Percentiles rank a stretch among this genome's conserved stretches.
phyloP scores from a whole-genome alignment of 148 eudicot genomes.

The Drosera capensis region DNA sequence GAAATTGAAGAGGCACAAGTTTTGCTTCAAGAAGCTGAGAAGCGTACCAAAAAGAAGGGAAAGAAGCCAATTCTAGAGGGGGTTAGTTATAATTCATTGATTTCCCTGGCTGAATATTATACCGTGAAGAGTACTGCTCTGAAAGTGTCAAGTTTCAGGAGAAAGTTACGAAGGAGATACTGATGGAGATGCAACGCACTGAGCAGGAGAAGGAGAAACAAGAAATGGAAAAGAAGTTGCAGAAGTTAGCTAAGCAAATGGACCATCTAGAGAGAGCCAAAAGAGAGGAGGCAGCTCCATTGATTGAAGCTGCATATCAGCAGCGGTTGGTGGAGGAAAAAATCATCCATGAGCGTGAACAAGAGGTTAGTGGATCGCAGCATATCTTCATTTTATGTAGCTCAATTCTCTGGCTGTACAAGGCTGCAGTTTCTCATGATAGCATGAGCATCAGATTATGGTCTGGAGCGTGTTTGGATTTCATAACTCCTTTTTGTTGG shows the following conservation, averaged over 20 bases:
- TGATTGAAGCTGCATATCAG: constrained; percentile 73
- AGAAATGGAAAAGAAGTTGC: constrained; percentile 77
- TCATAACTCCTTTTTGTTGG: not conserved
- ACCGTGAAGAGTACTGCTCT: not conserved
- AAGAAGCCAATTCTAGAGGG: constrained; percentile 63
- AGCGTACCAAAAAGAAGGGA: constrained; percentile 40
- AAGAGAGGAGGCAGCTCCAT: constrained; percentile 85
- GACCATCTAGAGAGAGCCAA: constrained; percentile 88
- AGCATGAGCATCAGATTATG: not conserved
- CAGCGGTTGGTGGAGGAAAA: constrained; percentile 51
- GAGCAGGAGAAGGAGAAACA: constrained; percentile 73
- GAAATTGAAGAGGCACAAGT: constrained; percentile 63
- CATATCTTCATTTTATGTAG: not conserved
- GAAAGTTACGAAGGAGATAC: constrained; percentile 47
- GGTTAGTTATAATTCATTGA: constrained; percentile 24
- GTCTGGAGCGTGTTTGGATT: not conserved
- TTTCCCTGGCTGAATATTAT: not conserved
- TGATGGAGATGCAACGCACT: constrained; percentile 57
- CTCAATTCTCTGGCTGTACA: not conserved
- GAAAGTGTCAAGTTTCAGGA: constrained; percentile 21
- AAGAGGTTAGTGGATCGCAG: constrained; percentile 65
- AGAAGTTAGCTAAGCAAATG: constrained; percentile 65
- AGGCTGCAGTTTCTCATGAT: not conserved
- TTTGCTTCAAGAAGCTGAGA: constrained; percentile 48
- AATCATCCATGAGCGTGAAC: constrained; percentile 64